A percentile compares a stretch with the other conserved stretches of the same genome.
phyloP scores from a whole-genome alignment of 2,329 filamentous ascomycete species.

The Aspergillus sp. region DNA sequence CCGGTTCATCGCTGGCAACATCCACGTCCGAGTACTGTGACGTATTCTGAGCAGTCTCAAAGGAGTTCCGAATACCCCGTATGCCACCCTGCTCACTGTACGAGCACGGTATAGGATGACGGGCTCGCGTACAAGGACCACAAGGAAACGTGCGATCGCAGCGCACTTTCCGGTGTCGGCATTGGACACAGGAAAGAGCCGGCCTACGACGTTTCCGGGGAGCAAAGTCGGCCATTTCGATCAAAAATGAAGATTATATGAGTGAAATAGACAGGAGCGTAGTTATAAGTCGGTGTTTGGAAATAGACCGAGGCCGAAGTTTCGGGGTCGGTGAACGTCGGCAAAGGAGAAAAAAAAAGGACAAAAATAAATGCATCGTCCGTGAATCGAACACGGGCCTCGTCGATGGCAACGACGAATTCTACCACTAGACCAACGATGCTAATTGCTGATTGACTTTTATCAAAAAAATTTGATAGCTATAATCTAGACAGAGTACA shows the following conservation, averaged over 20 bases:
- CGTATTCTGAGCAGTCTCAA: neutral
- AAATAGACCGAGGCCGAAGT: neutral
- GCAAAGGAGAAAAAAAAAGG: neutral
- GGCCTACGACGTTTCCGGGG: neutral
- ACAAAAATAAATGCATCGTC: constrained; percentile 26
- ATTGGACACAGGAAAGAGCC: neutral
- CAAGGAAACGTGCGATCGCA: neutral
- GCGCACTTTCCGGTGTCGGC: neutral
- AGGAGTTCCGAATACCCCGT: neutral
- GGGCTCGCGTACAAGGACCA: neutral
- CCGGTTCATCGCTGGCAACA: too few relatives aligned
- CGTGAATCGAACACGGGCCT: constrained; percentile 44
- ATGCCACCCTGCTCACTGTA: neutral
- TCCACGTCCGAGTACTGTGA: too few relatives aligned
- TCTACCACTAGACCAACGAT: constrained; percentile 43
- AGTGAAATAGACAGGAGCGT: neutral
- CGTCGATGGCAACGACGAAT: constrained; percentile 42
- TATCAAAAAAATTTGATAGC: too few relatives aligned
- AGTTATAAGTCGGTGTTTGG: neutral
- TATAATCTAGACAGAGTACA: too few relatives aligned
- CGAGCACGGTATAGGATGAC: neutral
- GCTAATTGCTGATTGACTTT: constrained; percentile 9
- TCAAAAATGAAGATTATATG: neutral
- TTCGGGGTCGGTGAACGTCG: neutral
- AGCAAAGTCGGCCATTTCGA: neutral